Conservation (phyloP, 2,329 filamentous ascomycete species). For the Fusarium sacchari region DNA sequence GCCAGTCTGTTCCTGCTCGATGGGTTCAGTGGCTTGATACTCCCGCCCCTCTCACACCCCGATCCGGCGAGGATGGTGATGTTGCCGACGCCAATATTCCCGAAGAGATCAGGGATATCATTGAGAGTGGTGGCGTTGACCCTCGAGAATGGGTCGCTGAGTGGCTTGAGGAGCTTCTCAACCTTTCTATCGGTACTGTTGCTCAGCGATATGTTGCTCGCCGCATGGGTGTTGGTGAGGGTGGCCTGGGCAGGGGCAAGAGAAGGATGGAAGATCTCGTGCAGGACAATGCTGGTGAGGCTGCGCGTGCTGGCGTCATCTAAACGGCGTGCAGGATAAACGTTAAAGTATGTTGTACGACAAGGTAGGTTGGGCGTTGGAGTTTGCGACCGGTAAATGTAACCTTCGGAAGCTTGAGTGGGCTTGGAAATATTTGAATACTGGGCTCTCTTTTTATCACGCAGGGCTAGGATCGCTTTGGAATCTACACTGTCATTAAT, state of each 20-base stretch:
- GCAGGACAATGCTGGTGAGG: conserved; percentile 67
- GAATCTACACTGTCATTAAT: conserved; percentile 19
- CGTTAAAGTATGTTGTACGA: conserved; percentile 19
- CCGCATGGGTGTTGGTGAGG: conserved; percentile 95
- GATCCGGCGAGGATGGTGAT: conserved; percentile 60
- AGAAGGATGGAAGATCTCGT: conserved; percentile 67
- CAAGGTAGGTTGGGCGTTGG: conserved; percentile 40
- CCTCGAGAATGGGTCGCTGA: conserved; percentile 97
- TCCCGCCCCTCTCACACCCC: conserved; percentile 65
- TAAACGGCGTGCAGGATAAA: conserved; percentile 41
- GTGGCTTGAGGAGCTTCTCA: conserved; percentile 91
- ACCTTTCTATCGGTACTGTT: conserved; percentile 81
- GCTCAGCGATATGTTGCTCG: conserved; percentile 95
- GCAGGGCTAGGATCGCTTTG: conserved; percentile 13
- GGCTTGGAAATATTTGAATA: conserved; percentile 33
- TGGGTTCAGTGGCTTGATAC: conserved; percentile 96
- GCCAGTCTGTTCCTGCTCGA: conserved; percentile 82
- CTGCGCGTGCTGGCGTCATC: conserved; percentile 66
- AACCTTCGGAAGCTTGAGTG: conserved; percentile 24
- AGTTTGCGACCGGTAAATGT: conserved; percentile 31
- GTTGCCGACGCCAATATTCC: conserved; percentile 62
- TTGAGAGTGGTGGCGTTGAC: conserved; percentile 80
- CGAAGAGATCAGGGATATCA: conserved; percentile 86
- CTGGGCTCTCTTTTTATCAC: conserved; percentile 10
- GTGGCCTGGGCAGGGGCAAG: conserved; percentile 70